A percentile compares a stretch with the other conserved stretches of the same genome.
These are phyloP conservation scores for Pseudozyma pruni DNA, from an alignment of 1,284 basidiomycete genomes.

Conservation along the genomic window DNA sequence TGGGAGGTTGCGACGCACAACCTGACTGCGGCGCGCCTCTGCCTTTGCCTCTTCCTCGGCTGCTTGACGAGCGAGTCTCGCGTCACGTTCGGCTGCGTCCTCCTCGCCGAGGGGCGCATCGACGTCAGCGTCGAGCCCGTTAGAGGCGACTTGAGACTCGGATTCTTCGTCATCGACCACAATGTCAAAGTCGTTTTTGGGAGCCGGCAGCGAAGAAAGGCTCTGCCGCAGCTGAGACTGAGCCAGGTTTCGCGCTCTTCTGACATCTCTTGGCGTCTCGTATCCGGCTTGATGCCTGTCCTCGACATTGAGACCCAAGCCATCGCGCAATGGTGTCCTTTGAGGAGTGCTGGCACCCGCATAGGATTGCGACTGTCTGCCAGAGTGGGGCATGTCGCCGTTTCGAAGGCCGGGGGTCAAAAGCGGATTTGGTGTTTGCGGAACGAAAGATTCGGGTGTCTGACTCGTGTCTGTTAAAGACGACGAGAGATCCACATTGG, in stretches of 20 bases:
- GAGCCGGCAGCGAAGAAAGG: conserved; percentile 85
- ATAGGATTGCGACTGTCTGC: conserved; percentile 1
- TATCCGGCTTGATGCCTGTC: conserved; percentile 26
- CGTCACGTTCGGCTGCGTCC: conserved; percentile 93
- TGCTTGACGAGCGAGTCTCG: conserved; percentile 74
- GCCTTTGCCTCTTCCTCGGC: conserved; percentile 78
- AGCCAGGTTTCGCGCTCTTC: conserved; percentile 35
- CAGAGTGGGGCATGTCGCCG: conserved; percentile 11
- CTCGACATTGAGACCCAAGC: conserved; percentile 80
- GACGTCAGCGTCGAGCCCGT: conserved; percentile 19
- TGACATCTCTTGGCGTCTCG: conserved; percentile 53
- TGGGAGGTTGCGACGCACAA: conserved; percentile 84
- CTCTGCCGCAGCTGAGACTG: conserved; percentile 77
- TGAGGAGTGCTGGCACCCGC: conserved; percentile 73
- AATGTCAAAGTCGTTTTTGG: conserved; percentile 97
- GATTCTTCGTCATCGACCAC: conserved; percentile 75
- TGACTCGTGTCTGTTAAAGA: conserved; percentile 3
- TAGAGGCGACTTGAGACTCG: conserved; percentile 13
- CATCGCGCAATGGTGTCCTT: conserved; percentile 92
- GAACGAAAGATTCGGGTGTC: conserved; percentile 66
- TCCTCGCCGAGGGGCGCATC: conserved; percentile 36
- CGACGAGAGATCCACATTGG: conserved; percentile 76
- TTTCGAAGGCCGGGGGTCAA: conserved; percentile 73
- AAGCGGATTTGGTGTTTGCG: conserved; percentile 94
- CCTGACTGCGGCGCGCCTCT: conserved; percentile 82